Percentiles rank a stretch among this genome's conserved stretches.
Conservation (phyloP, 305 asterid genomes). For the Fraxinus sp. region DNA sequence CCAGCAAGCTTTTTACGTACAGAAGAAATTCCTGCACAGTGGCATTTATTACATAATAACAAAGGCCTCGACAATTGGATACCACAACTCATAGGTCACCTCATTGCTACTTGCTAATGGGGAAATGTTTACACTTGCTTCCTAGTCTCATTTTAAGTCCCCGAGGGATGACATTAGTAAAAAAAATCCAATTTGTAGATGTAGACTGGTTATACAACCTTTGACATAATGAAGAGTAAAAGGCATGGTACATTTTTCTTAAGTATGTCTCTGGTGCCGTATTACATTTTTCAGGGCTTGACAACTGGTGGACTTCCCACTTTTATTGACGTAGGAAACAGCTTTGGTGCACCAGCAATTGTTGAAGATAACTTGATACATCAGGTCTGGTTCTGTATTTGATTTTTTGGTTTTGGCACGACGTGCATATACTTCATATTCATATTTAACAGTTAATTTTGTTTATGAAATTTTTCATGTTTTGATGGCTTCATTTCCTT, state of each 20-base stretch:
- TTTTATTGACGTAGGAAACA: slow-evolving; percentile 87
- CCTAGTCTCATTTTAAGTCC: not conserved
- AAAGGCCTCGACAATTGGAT: not conserved
- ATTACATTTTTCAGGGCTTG: slow-evolving; percentile 57
- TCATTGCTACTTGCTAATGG: not conserved
- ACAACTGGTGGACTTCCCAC: slow-evolving; percentile 99
- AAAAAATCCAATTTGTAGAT: not conserved
- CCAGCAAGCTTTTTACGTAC: not conserved
- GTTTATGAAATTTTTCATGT: not conserved
- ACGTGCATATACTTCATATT: not conserved
- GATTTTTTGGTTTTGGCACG: not conserved
- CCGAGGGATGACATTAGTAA: not conserved
- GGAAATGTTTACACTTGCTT: not conserved
- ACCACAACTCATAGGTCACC: not conserved
- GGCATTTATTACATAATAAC: not conserved
- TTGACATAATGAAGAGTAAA: slow-evolving; percentile 1
- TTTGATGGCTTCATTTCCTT: not conserved
- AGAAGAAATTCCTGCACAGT: not conserved
- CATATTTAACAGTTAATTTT: not conserved
- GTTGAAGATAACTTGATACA: slow-evolving; percentile 87
- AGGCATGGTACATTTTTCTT: slow-evolving; percentile 10
- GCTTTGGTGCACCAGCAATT: slow-evolving; percentile 98
- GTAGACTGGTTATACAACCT: slow-evolving; percentile 2
- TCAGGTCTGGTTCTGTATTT: slow-evolving; percentile 48
- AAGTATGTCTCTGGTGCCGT: slow-evolving; percentile 14